Conservation (phyloP, 352 stramenopile genomes). For the Pythium dissotocum region DNA sequence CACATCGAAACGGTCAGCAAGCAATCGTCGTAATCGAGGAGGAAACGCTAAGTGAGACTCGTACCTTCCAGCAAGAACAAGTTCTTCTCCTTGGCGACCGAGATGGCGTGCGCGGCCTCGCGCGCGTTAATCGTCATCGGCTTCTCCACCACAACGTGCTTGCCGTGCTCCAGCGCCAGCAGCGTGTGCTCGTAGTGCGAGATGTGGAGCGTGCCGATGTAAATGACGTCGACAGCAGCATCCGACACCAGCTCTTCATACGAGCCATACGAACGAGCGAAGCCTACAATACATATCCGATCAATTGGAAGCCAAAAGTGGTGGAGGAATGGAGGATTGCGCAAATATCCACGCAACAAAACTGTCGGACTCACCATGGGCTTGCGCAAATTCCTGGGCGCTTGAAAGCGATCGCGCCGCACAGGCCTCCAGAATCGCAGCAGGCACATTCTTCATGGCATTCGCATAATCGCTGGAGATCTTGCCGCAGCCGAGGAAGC, state of each 20-base stretch:
- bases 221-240: slow-evolving; percentile 88
- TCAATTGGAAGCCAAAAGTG: not conserved
- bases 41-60: not conserved
- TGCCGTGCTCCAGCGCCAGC: slow-evolving; percentile 77
- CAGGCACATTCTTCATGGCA: slow-evolving; percentile 37
- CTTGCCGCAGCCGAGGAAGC: slow-evolving; percentile 67
- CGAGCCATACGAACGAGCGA: slow-evolving; percentile 68
- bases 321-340: too few relatives aligned
- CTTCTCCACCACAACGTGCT: slow-evolving; percentile 94
- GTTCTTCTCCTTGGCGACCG: slow-evolving; percentile 60
- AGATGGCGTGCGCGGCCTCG: slow-evolving; percentile 71
- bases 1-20: not conserved
- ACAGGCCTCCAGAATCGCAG: slow-evolving; percentile 43
- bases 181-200: slow-evolving; percentile 78
- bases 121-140: slow-evolving; percentile 87
- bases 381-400: slow-evolving; percentile 46
- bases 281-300: slow-evolving; percentile 25
- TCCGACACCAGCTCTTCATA: slow-evolving; percentile 88
- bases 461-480: slow-evolving; percentile 66
- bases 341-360: not conserved
- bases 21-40: not conserved
- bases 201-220: slow-evolving; percentile 91
- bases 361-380: slow-evolving; percentile 29
- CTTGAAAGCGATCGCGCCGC: slow-evolving; percentile 48
- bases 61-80: slow-evolving; percentile 80